Evolutionary conservation across 2,329 filamentous ascomycete species (phyloP).

Genomic region (Trichoderma atroviride): DNA sequence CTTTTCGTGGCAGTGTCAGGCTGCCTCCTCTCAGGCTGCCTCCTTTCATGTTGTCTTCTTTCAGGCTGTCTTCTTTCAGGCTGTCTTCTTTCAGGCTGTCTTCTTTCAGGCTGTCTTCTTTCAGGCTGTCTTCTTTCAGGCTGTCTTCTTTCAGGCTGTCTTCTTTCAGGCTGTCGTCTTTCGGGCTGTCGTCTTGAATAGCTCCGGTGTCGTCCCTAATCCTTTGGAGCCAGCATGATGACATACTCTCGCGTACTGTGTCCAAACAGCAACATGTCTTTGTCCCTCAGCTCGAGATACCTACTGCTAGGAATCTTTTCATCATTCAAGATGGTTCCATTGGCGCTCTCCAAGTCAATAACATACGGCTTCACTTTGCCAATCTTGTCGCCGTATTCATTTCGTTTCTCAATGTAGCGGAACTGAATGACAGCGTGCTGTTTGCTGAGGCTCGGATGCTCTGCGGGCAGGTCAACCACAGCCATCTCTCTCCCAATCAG

Average conservation of each 20-base stretch:
- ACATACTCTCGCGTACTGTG: constrained; percentile 91
- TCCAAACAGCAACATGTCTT: constrained; percentile 88
- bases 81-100: too few relatives aligned
- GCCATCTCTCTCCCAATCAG: constrained; percentile 78
- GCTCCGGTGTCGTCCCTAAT: constrained; percentile 35
- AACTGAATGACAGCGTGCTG: constrained; percentile 97
- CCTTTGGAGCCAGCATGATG: constrained; percentile 72
- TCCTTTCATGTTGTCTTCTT: too few relatives aligned
- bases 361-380: constrained; percentile 84
- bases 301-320: constrained; percentile 72
- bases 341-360: constrained; percentile 90
- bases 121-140: neutral
- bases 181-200: neutral
- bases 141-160: neutral
- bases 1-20: neutral
- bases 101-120: too few relatives aligned
- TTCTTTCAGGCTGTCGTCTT: too few relatives aligned
- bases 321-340: constrained; percentile 83
- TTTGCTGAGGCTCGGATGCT: constrained; percentile 91
- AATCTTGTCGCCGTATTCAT: constrained; percentile 83
- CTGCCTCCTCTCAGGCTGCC: too few relatives aligned
- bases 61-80: too few relatives aligned
- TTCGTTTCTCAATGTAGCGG: constrained; percentile 76
- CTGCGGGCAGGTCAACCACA: constrained; percentile 80
- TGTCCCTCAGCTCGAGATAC: constrained; percentile 84